phyloP scores from a whole-genome alignment of 768 basidiomycete species.

The Psilocybe tampanensis region DNA sequence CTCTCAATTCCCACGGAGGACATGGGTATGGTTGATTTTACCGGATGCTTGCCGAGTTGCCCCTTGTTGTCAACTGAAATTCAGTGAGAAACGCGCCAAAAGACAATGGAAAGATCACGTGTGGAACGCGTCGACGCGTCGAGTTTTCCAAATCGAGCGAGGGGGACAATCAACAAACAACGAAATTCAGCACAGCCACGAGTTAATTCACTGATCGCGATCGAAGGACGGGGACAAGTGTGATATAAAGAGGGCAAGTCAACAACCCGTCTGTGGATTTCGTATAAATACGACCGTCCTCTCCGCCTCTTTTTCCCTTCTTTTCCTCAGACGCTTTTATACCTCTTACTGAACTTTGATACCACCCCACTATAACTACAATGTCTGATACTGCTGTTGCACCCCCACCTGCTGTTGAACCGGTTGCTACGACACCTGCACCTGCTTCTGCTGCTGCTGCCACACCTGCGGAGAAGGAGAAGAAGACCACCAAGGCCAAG shows the following conservation, averaged over 20 bases:
- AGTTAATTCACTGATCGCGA: slow-evolving; percentile 9
- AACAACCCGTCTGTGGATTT: too few relatives aligned
- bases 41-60: too few relatives aligned
- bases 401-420: slow-evolving; percentile 11
- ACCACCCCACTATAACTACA: too few relatives aligned
- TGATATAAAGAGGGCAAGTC: neutral
- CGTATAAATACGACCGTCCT: slow-evolving; percentile 34
- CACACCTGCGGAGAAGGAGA: slow-evolving; percentile 17
- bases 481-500: slow-evolving; percentile 22
- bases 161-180: slow-evolving; percentile 38
- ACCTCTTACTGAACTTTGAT: too few relatives aligned
- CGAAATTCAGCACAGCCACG: slow-evolving; percentile 45
- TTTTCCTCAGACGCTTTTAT: slow-evolving; percentile 12
- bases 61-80: too few relatives aligned
- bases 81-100: too few relatives aligned
- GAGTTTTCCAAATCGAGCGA: neutral
- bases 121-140: slow-evolving; percentile 18
- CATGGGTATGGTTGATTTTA: too few relatives aligned
- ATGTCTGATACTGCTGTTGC: slow-evolving; percentile 8
- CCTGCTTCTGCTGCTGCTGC: slow-evolving; percentile 19
- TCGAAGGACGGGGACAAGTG: neutral
- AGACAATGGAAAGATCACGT: neutral
- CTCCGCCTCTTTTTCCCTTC: neutral
- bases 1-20: too few relatives aligned
- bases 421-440: slow-evolving; percentile 6